A percentile compares a stretch with the other conserved stretches of the same genome.
Evolutionary conservation across 768 basidiomycete genomes (phyloP).

Genomic region (Mycena albidolilacea): DNA sequence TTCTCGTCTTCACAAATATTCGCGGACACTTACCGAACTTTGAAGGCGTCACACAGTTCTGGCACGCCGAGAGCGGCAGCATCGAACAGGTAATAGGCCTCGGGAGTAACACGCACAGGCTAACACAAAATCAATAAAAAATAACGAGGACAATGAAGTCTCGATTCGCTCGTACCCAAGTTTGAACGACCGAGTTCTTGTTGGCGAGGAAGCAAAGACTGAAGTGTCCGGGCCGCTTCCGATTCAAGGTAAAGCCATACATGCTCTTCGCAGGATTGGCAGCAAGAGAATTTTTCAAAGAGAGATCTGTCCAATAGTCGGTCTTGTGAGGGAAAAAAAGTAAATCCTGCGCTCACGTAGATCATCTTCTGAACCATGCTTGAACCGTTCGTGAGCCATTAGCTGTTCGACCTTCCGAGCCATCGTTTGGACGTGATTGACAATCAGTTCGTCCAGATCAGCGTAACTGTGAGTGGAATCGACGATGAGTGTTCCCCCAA

Average conservation of each 20-base stretch:
- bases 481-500: slow-evolving; percentile 77
- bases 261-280: slow-evolving; percentile 96
- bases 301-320: slow-evolving; percentile 70
- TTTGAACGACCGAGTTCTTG: slow-evolving; percentile 90
- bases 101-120: slow-evolving; percentile 90
- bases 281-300: slow-evolving; percentile 89
- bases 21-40: slow-evolving; percentile 75
- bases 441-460: slow-evolving; percentile 96
- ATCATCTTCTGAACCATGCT: slow-evolving; percentile 88
- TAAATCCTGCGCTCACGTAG: slow-evolving; percentile 68
- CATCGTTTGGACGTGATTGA: slow-evolving; percentile 96
- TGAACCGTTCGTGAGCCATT: slow-evolving; percentile 96
- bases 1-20: slow-evolving; percentile 1
- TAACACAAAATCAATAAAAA: slow-evolving; percentile 47
- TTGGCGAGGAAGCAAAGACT: slow-evolving; percentile 94
- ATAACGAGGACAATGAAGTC: slow-evolving; percentile 14
- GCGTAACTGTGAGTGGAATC: slow-evolving; percentile 87
- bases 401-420: slow-evolving; percentile 94
- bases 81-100: slow-evolving; percentile 92
- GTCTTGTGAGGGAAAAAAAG: slow-evolving; percentile 15
- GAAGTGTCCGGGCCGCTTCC: slow-evolving; percentile 93
- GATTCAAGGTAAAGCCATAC: slow-evolving; percentile 95
- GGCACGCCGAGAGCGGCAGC: slow-evolving; percentile 92
- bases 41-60: slow-evolving; percentile 97
- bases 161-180: slow-evolving; percentile 72